phyloP scores from a whole-genome alignment of 352 stramenopile genomes.

The Phytophthora megakarya region DNA sequence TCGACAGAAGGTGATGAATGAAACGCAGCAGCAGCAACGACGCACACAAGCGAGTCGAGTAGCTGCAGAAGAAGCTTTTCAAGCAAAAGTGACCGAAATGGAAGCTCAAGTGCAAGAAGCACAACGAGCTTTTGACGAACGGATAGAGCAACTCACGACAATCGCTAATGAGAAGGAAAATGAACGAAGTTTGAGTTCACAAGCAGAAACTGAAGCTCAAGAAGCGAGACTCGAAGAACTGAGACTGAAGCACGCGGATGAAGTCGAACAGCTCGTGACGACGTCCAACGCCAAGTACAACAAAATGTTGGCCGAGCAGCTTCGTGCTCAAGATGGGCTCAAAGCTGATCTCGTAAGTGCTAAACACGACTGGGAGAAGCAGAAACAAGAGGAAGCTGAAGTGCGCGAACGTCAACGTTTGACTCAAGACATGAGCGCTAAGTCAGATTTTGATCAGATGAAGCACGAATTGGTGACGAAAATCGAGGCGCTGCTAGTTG shows the following conservation, averaged over 20 bases:
- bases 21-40: slow-evolving; percentile 34
- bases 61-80: slow-evolving; percentile 42
- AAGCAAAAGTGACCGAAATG: slow-evolving; percentile 46
- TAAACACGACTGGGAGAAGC: slow-evolving; percentile 30
- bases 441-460: slow-evolving; percentile 45
- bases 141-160: slow-evolving; percentile 45
- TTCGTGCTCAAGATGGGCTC: slow-evolving; percentile 64
- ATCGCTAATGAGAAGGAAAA: slow-evolving; percentile 22
- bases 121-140: slow-evolving; percentile 49
- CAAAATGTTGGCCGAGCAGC: slow-evolving; percentile 71
- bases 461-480: slow-evolving; percentile 64
- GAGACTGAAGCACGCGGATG: slow-evolving; percentile 48
- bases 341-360: slow-evolving; percentile 32
- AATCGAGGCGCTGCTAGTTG: slow-evolving; percentile 62
- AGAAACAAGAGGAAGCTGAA: slow-evolving; percentile 18
- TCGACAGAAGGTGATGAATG: slow-evolving; percentile 18
- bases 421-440: slow-evolving; percentile 13
- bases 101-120: slow-evolving; percentile 45
- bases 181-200: slow-evolving; percentile 28
- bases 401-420: slow-evolving; percentile 30
- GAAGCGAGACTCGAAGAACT: slow-evolving; percentile 38
- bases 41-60: slow-evolving; percentile 34
- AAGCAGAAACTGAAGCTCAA: slow-evolving; percentile 16
- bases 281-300: slow-evolving; percentile 77
- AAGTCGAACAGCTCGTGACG: slow-evolving; percentile 70